Percentiles rank a stretch among this genome's conserved stretches.
Conservation (phyloP, 2,329 filamentous ascomycete species). For the Penicillium sp. region DNA sequence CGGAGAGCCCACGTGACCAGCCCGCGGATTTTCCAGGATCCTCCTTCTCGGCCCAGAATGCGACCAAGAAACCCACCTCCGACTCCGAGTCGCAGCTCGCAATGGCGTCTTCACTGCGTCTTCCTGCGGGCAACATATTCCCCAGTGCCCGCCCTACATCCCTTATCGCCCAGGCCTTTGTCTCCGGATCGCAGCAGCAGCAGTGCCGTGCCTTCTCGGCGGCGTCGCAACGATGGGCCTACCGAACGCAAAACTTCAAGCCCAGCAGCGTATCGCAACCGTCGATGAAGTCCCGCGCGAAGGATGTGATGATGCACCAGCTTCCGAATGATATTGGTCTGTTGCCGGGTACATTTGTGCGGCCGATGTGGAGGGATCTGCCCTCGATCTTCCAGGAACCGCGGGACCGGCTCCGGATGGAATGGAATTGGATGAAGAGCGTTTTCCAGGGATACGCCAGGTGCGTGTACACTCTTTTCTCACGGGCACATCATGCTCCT, state of each 20-base stretch:
- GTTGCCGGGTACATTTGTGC: conserved; percentile 46
- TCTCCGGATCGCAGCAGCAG: conserved; percentile 26
- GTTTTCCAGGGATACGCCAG: conserved; percentile 36
- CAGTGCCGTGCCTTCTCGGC: conserved; percentile 41
- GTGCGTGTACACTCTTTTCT: conserved; percentile 25
- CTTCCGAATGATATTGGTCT: conserved; percentile 50
- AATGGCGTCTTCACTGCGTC: conserved; percentile 37
- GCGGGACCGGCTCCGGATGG: conserved; percentile 37
- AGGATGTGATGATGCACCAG: conserved; percentile 32
- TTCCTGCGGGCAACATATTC: conserved; percentile 27
- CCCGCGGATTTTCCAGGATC: conserved; percentile 25
- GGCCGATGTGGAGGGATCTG: conserved; percentile 41
- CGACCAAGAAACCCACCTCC: conserved; percentile 2
- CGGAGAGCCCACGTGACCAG: conserved; percentile 27
- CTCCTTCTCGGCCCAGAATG: conserved; percentile 9
- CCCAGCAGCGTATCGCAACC: conserved; percentile 28
- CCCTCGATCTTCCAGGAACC: conserved; percentile 44
- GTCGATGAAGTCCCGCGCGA: conserved; percentile 40
- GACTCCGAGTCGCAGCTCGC: conserved; percentile 11
- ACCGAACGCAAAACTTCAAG: conserved; percentile 20
- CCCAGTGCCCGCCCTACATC: conserved; percentile 19
- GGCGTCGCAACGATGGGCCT: conserved; percentile 27
- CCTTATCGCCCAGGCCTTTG: conserved; percentile 15
- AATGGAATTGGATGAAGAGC: conserved; percentile 43
- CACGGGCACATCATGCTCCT: not conserved